Evolutionary conservation across 2,329 filamentous ascomycete genomes (phyloP), one percentile per base, ranked within the genome.

Genomic region (Arthrobotrys conoides): DNA sequence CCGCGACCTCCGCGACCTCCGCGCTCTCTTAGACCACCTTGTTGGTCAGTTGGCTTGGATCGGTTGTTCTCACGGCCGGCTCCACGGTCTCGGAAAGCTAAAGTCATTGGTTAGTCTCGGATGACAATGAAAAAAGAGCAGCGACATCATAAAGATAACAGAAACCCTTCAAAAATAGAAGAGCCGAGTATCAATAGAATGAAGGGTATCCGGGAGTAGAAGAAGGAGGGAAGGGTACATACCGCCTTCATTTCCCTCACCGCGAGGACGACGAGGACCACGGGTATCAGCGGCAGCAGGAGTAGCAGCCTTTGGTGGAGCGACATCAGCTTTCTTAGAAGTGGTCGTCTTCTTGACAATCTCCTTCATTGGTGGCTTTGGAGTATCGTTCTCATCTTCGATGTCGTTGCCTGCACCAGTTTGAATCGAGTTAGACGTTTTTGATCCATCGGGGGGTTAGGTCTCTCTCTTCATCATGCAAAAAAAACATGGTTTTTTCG

Each of bases 21-120:
- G 55, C 73, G 73, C 36, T 71, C 79, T 48, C 89, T 86, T 81
- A 87, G 82, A 80, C 85, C 85, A 76, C 84, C 86, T 80, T 89
- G 86, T 85, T 95, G 93, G 78, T 94, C 93, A 78, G 90, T 91
- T 82, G 91, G 87, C 86, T 92, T 92, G 85, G 88, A 88, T 83
- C 93, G 93, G 90, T 97, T 97, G 88, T 89, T 91, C 83, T 89
- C 88, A 84, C 90, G 88, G 82, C 94, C 94, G 84, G 91, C 93
- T 84, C 90, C 90, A 84, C 92, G 92, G 87, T 97, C 93, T 85
- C 93, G 93, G 91, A 94, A 96, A 84, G 93, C 94, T 97, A 63
- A 4, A 12, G 44, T 8, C 8, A 38, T 27, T 22, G 1, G 44
- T 76, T 64, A 76, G 64, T 44, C 33, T 20, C 57, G 16, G 24